Percentiles rank a stretch among this genome's conserved stretches.
phyloP scores from a whole-genome alignment of 2,329 filamentous ascomycete genomes.

The Beauveria scarabaeidicola region DNA sequence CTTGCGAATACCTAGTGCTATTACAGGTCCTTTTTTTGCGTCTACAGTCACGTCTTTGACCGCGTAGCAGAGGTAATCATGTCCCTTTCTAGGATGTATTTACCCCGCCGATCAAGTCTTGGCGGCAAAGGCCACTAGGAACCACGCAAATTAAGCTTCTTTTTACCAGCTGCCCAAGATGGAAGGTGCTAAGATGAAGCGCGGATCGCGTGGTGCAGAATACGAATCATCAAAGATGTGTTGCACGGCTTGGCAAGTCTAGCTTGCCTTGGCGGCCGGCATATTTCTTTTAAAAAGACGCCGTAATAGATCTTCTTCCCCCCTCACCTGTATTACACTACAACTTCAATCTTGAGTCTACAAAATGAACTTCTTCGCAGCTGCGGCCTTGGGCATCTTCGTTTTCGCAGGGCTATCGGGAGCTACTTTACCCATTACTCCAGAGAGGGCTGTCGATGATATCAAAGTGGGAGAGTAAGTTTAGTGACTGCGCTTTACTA shows the following conservation, averaged over 20 bases:
- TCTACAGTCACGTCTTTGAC: too few relatives aligned
- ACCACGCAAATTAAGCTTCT: background rate
- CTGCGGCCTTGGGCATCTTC: background rate
- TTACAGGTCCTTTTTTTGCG: too few relatives aligned
- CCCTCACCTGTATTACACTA: background rate
- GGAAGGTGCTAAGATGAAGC: too few relatives aligned
- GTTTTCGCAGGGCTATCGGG: background rate
- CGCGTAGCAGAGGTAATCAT: too few relatives aligned
- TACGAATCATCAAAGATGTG: too few relatives aligned
- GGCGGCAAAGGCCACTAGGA: background rate
- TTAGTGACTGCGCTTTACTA: background rate
- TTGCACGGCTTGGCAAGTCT: background rate
- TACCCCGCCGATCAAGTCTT: too few relatives aligned
- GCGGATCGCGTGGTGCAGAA: too few relatives aligned
- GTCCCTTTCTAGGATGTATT: too few relatives aligned
- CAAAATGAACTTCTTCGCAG: background rate
- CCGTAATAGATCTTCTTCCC: background rate
- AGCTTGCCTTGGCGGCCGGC: background rate
- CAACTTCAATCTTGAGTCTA: background rate
- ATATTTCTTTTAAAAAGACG: background rate
- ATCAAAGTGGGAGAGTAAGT: conserved; percentile 26
- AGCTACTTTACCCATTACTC: conserved; percentile 14
- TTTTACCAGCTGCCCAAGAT: background rate
- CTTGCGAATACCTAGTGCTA: too few relatives aligned
- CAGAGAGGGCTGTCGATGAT: conserved; percentile 28